These are phyloP conservation scores for Gymnopilus dilepis DNA, from an alignment of 768 basidiomycete species.

Conservation along the genomic window DNA sequence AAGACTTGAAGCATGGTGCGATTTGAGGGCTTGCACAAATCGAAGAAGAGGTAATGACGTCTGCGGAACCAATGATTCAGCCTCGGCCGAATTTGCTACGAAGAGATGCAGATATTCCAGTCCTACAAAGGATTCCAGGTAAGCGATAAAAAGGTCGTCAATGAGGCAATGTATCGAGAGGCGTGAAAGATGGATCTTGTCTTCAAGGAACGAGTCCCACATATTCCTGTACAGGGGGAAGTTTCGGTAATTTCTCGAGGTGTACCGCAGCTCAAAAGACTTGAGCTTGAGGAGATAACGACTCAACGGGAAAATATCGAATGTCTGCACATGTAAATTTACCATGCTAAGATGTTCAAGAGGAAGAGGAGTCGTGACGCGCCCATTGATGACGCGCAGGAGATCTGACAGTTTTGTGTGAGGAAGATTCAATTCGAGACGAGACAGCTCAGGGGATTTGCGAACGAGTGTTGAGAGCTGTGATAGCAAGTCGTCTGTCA, in stretches of 20 bases:
- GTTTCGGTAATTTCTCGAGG: background rate
- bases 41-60: background rate
- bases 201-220: background rate
- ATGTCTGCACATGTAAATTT: background rate
- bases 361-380: background rate
- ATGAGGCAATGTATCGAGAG: background rate
- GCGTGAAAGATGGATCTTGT: background rate
- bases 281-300: constrained; percentile 1
- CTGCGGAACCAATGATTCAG: too few relatives aligned
- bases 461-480: background rate
- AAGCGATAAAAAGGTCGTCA: background rate
- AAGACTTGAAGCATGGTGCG: background rate
- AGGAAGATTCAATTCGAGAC: background rate
- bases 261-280: background rate
- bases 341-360: background rate
- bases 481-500: background rate
- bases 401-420: background rate
- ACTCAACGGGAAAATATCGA: background rate
- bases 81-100: too few relatives aligned
- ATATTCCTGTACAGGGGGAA: background rate
- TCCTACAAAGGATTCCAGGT: background rate
- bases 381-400: background rate
- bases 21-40: background rate
- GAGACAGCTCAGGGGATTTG: background rate
- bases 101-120: background rate